Evolutionary conservation across 495 filamentous ascomycete genomes (phyloP).

Genomic region (Penicillium macrosclerotiorum): DNA sequence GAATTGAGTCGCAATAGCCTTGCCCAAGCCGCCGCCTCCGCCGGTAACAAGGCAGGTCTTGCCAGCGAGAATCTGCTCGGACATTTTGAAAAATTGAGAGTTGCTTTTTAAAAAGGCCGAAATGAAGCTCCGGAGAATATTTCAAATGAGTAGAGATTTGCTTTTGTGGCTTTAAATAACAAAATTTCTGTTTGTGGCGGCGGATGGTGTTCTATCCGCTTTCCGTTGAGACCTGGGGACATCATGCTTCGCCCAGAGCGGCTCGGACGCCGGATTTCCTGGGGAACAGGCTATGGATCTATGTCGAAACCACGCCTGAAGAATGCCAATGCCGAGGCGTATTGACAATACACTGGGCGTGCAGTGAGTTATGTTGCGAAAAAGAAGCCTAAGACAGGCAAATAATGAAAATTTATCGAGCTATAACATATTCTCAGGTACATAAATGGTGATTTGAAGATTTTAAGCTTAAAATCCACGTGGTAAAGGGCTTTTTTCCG

Average conservation of each 20-base stretch:
- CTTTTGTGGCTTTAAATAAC: constrained; percentile 5
- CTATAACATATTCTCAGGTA: no score
- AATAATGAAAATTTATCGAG: no score
- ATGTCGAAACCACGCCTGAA: constrained; percentile 5
- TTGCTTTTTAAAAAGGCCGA: not conserved
- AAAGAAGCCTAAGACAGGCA: no score
- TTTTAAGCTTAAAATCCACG: no score
- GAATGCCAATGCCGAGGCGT: constrained; percentile 6
- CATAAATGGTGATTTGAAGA: no score
- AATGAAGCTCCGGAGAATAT: no score
- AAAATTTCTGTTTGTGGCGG: not conserved
- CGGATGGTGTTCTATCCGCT: constrained; percentile 9
- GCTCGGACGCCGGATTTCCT: constrained; percentile 6
- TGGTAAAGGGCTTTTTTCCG: not conserved
- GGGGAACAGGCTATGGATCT: not conserved
- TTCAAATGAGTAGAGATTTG: no score
- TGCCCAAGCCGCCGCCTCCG: constrained; percentile 43
- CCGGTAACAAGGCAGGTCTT: constrained; percentile 44
- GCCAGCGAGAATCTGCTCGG: constrained; percentile 25
- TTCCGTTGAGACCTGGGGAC: constrained; percentile 8
- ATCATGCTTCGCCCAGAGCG: constrained; percentile 2
- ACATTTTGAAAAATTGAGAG: constrained; percentile 11
- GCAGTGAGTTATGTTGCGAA: not conserved
- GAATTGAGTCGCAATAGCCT: constrained; percentile 38
- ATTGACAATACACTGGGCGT: constrained; percentile 3